phyloP scores from a whole-genome alignment of 441 rosid genomes.

The Sinapis alba region DNA sequence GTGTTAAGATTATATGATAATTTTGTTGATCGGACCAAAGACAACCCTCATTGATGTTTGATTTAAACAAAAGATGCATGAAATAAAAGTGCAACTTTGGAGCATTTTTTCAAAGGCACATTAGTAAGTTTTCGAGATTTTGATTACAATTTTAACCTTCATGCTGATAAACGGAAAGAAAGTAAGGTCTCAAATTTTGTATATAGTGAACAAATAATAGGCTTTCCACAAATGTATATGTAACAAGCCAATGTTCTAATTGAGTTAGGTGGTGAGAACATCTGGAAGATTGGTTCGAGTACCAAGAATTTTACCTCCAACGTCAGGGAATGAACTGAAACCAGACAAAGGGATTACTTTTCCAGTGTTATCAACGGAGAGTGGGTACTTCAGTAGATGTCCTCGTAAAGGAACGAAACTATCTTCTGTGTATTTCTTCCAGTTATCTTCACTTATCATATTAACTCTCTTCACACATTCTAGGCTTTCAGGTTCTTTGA shows the following conservation, averaged over 20 bases:
- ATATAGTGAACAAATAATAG: neutral
- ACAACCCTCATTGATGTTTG: no score
- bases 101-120: neutral
- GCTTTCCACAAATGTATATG: neutral
- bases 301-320: slow-evolving; percentile 83
- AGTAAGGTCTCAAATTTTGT: neutral
- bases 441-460: slow-evolving; percentile 65
- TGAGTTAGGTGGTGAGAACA: slow-evolving; percentile 64
- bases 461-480: slow-evolving; percentile 72
- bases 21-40: no score
- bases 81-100: neutral
- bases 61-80: no score
- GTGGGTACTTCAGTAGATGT: slow-evolving; percentile 72
- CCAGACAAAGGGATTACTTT: slow-evolving; percentile 63
- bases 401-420: slow-evolving; percentile 58
- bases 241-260: neutral
- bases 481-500: slow-evolving; percentile 55
- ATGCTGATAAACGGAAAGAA: neutral
- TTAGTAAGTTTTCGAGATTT: neutral
- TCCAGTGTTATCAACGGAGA: slow-evolving; percentile 57
- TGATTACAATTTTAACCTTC: neutral
- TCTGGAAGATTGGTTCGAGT: slow-evolving; percentile 67
- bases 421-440: slow-evolving; percentile 58
- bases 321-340: slow-evolving; percentile 71
- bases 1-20: no score